Percentiles rank a stretch among this genome's conserved stretches.
These are phyloP conservation scores for Gamarada debralockiae DNA, from an alignment of 495 filamentous ascomycete genomes.

Conservation along the genomic window DNA sequence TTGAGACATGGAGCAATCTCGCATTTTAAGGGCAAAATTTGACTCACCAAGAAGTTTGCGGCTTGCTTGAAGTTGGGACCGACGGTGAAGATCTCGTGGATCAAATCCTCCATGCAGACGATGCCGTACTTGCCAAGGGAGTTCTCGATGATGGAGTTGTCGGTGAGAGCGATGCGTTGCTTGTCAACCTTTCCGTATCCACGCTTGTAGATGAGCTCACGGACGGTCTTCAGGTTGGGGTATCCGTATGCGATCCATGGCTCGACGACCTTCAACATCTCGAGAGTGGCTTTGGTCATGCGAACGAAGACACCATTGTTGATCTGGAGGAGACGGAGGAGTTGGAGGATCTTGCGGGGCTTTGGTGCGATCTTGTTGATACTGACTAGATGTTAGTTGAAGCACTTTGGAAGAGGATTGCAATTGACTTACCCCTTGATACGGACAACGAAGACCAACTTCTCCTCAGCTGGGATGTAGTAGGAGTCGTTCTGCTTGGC, in stretches of 20 bases:
- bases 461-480: conserved; percentile 91
- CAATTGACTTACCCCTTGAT: conserved; percentile 79
- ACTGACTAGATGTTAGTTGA: conserved; percentile 45
- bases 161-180: conserved; percentile 92
- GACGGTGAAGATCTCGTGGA: conserved; percentile 98
- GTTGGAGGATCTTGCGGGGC: conserved; percentile 99
- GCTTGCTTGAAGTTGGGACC: conserved; percentile 99
- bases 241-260: conserved; percentile 98
- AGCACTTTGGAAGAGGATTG: background rate
- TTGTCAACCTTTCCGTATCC: conserved; percentile 97
- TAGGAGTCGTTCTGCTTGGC: conserved; percentile 90
- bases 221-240: conserved; percentile 97
- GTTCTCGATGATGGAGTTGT: conserved; percentile 97
- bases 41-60: conserved; percentile 87
- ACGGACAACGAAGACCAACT: conserved; percentile 96
- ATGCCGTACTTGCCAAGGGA: conserved; percentile 96
- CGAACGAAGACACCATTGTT: conserved; percentile 99
- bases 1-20: no score
- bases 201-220: conserved; percentile 99
- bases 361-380: conserved; percentile 99
- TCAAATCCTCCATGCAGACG: conserved; percentile 98
- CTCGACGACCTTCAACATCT: conserved; percentile 98
- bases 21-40: no score
- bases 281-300: conserved; percentile 93
- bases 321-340: conserved; percentile 98